Percentiles rank a stretch among this genome's conserved stretches.
Conservation (phyloP, 345 rosid genomes). For the Populus davidiana region DNA sequence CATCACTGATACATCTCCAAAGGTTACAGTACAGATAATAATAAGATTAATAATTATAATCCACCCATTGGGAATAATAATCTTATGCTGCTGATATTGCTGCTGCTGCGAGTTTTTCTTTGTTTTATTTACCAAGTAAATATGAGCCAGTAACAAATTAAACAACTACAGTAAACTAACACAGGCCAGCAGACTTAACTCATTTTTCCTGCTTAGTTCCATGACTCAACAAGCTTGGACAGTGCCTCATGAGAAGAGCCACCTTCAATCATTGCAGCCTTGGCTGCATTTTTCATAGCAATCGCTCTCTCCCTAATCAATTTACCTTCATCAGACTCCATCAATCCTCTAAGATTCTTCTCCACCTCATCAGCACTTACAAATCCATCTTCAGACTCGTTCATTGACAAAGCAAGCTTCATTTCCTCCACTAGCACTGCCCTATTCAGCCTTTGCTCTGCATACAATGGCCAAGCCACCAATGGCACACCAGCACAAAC, state of each 20-base stretch:
- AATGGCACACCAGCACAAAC: slow-evolving; percentile 50
- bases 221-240: slow-evolving; percentile 15
- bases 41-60: too few species aligned
- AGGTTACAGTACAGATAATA: too few species aligned
- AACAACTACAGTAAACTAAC: too few species aligned
- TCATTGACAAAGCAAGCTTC: slow-evolving; percentile 46
- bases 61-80: too few species aligned
- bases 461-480: slow-evolving; percentile 59
- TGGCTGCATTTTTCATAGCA: slow-evolving; percentile 41
- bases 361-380: slow-evolving; percentile 49
- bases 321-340: slow-evolving; percentile 38
- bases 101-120: too few species aligned
- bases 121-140: too few species aligned
- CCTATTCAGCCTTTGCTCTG: slow-evolving; percentile 39
- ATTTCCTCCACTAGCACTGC: slow-evolving; percentile 50
- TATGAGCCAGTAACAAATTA: too few species aligned
- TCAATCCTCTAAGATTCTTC: slow-evolving; percentile 47
- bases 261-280: slow-evolving; percentile 29
- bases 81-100: too few species aligned
- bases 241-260: slow-evolving; percentile 34
- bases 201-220: slow-evolving; percentile 1
- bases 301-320: slow-evolving; percentile 21
- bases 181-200: too few species aligned
- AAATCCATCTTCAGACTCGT: slow-evolving; percentile 37
- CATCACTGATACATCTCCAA: too few species aligned